Base-by-base conservation (phyloP, 2,329 filamentous ascomycete species). In the Fusarium guadeloupense region DNA sequence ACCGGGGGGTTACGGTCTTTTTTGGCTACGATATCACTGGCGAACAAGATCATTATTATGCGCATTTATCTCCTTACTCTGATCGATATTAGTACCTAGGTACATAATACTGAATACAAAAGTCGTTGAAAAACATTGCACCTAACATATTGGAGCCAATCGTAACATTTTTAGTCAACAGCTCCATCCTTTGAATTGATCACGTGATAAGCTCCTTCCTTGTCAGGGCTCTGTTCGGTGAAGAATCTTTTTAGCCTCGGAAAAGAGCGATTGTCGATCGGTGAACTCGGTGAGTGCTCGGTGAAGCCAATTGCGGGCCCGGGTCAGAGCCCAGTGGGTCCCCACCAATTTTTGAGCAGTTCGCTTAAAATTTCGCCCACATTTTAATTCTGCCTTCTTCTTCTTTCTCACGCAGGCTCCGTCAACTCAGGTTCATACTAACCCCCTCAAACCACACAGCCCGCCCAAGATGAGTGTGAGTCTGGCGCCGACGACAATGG, bases 391-490 rank as follows among this genome's bases (percentile, higher is more conserved):
- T 54, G 66, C 59, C 62, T 55, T 69, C 71, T 73, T 69, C 66
- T 71, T 72, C 71, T 69, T 71, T 66, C 49, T 59, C 59, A 67
- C 62, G 68, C 69, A 72, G 73, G 70, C 71, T 71, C 70, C 64
- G 70, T 71, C 71, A 71, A 72, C 69, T 70, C 39, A 64, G 62
- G 52, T 64, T 72, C 63, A 59, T 71, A 76, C 74, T 75, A 76
- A 76, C 75, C 71, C 73, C 70, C 66, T 70, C 70, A 71, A 72
- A 72, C 69, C 70, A 72, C 66, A 69, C 72, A 76, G 74, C 69
- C 59, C 69, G 72, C 69, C 68, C 75, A 76, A 74, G 65, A 77
- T 77, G 76, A 76, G 74, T 78, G 76, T 78, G 70, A 70, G 76
- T 76, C 48, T 21, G 38, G 41, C 39, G 46, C 67, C 33, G 34